Evolutionary conservation across 805 yeast species (phyloP).

Genomic region (Helenozyma baotianmanensis): DNA sequence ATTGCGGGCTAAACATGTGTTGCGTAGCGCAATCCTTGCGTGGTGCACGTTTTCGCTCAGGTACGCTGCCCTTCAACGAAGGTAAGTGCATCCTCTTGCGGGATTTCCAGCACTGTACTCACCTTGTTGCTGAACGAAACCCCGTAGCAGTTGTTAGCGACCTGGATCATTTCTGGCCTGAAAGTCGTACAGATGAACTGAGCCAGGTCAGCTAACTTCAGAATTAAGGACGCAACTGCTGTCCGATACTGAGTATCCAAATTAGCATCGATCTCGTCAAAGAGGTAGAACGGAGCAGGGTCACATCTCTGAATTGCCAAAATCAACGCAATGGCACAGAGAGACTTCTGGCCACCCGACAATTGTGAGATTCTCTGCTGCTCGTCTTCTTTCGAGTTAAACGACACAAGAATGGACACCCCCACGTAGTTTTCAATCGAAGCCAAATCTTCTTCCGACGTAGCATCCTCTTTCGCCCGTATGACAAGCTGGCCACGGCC

Average conservation of each 20-base stretch:
- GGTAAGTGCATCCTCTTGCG: slow-evolving; percentile 68
- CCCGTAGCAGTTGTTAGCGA: slow-evolving; percentile 83
- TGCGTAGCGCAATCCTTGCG: too few relatives aligned
- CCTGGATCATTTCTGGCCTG: slow-evolving; percentile 85
- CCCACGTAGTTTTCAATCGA: slow-evolving; percentile 64
- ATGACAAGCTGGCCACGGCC: slow-evolving; percentile 76
- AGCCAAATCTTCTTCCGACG: slow-evolving; percentile 6
- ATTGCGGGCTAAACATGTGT: too few relatives aligned
- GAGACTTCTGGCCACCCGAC: slow-evolving; percentile 94
- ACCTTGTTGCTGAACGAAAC: slow-evolving; percentile 80
- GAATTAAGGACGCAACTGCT: slow-evolving; percentile 75
- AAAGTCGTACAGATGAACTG: slow-evolving; percentile 97
- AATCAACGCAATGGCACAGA: slow-evolving; percentile 93
- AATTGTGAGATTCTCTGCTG: slow-evolving; percentile 85
- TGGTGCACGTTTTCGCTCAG: too few relatives aligned
- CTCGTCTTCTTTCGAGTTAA: slow-evolving; percentile 80
- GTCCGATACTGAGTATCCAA: slow-evolving; percentile 88
- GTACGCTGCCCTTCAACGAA: slow-evolving; percentile 68
- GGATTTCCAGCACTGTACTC: slow-evolving; percentile 70
- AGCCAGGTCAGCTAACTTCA: slow-evolving; percentile 58
- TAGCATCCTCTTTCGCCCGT: slow-evolving; percentile 34
- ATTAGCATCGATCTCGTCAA: slow-evolving; percentile 96
- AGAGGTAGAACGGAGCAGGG: slow-evolving; percentile 94
- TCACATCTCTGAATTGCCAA: slow-evolving; percentile 92
- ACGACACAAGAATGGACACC: slow-evolving; percentile 81